phyloP scores from a whole-genome alignment of 2,329 filamentous ascomycete genomes.

The Neocucurbitaria cava region DNA sequence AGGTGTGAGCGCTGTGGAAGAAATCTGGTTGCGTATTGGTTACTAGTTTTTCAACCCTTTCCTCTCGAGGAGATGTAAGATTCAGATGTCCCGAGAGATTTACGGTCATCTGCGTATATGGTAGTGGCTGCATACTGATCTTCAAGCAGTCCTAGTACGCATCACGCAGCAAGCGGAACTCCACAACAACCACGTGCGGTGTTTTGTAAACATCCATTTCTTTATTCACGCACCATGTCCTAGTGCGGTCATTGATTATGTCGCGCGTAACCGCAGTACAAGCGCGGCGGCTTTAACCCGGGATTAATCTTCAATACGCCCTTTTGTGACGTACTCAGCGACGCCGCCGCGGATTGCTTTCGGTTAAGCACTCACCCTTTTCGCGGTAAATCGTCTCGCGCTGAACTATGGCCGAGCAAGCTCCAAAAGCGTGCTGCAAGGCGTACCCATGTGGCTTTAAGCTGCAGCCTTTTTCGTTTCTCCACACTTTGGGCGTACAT shows the following conservation, averaged over 20 bases:
- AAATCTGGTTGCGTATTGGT: not conserved
- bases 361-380: too few species aligned
- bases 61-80: slow-evolving; percentile 4
- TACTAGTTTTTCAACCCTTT: not conserved
- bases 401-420: slow-evolving; percentile 4
- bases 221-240: not conserved
- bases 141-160: not conserved
- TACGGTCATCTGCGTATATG: not conserved
- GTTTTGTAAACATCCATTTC: not conserved
- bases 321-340: slow-evolving; percentile 17
- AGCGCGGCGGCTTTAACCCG: slow-evolving; percentile 5
- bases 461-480: not conserved
- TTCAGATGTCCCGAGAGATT: not conserved
- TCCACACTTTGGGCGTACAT: not conserved
- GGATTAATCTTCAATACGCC: slow-evolving; percentile 1
- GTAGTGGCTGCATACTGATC: not conserved
- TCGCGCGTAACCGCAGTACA: not conserved
- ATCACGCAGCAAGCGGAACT: not conserved
- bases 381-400: not conserved
- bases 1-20: not conserved
- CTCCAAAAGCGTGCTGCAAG: not conserved
- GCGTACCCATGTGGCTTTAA: not conserved
- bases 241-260: not conserved
- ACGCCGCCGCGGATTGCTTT: slow-evolving; percentile 7
- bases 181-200: not conserved